Base-by-base conservation (phyloP, 306 rosid genomes). In the Argentina anserina region DNA sequence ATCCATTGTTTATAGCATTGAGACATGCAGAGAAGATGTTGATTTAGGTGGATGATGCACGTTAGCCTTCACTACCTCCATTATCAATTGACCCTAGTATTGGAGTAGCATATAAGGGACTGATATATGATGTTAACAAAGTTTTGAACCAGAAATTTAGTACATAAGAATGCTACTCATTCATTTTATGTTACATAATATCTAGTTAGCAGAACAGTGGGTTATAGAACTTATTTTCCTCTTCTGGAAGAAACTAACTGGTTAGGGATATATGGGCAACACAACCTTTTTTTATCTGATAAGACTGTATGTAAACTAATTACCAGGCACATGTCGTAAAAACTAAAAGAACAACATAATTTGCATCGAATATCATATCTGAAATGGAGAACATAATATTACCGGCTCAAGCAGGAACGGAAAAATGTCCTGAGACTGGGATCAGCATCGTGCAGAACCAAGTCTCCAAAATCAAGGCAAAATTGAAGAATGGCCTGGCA, bases 371-470 rank as follows among this genome's bases (percentile, higher is more conserved):
- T 49, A 73, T 4, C 74, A 26, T 65, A 73, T 73, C 26, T 65
- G 37, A 29, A 60, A 71, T 49, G 50, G 61, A 46, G 50, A 26
- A 47, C 23, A 74, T 20, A 37, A 66, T 73, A n/a, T 53, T 82
- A 91, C 98, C 97, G 90, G 88, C 96, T 94, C 92, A 94, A 78
- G 84, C 96, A 94, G 0, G 92, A 91, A 31, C 96, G 92, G 17
- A 91, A 94, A 78, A 89, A 94, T 28, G 84, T 81, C 85, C 94
- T 82, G 23, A 94, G 86, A 88, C 83, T 89, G 71, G 97, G 90
- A 89, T 94, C 98, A 70, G 95, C 97, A 77, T 94, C 98, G 78
- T 94, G 97, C 59, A 94, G 87, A 85, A 94, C 94, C 66, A 78
- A 67, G 56, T 94, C 98, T 53, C 96, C 98, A 80, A 91, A 94